Conservation (phyloP, 164 flowering plant genomes). For the Tetrastigma voinierianum region DNA sequence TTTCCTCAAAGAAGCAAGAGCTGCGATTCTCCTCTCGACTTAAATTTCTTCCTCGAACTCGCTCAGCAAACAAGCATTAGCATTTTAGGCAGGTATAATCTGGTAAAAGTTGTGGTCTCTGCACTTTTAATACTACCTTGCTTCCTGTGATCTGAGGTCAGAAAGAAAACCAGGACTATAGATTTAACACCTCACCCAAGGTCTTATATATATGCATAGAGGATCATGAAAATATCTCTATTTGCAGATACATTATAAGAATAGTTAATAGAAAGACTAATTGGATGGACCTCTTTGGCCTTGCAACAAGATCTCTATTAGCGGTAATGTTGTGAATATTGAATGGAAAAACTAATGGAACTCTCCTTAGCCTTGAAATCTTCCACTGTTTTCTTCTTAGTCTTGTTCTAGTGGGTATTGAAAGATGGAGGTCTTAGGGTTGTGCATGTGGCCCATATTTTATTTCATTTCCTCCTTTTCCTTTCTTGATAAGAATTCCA, state of each 20-base stretch:
- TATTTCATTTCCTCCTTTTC: too few relatives aligned
- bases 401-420: too few relatives aligned
- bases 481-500: too few relatives aligned
- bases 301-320: neutral
- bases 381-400: too few relatives aligned
- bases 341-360: too few relatives aligned
- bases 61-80: conserved; percentile 18
- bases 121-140: neutral
- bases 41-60: conserved; percentile 29
- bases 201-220: neutral
- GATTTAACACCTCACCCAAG: neutral
- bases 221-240: neutral
- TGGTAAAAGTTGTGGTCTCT: neutral
- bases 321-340: too few relatives aligned
- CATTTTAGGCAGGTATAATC: neutral
- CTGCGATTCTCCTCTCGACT: conserved; percentile 27
- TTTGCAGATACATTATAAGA: neutral
- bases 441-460: too few relatives aligned
- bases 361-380: too few relatives aligned
- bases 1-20: conserved; percentile 14
- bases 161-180: neutral
- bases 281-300: neutral
- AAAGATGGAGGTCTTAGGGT: too few relatives aligned
- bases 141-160: neutral
- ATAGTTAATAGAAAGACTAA: neutral